phyloP scores from a whole-genome alignment of 306 rosid genomes.

The Glycyrrhiza uralensis region DNA sequence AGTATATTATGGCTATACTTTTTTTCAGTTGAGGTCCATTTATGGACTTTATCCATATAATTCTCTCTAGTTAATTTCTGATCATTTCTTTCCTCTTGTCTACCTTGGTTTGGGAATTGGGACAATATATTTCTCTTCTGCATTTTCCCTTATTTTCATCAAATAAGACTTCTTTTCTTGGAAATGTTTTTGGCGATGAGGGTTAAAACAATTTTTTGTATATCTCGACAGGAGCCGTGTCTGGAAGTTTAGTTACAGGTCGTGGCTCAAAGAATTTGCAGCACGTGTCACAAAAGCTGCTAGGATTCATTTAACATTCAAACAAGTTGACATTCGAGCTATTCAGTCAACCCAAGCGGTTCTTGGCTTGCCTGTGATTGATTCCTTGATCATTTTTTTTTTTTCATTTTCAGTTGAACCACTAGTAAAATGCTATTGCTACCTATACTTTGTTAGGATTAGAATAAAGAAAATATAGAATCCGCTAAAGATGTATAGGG shows the following conservation, averaged over 20 bases:
- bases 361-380: slow-evolving; percentile 16
- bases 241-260: slow-evolving; percentile 9
- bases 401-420: slow-evolving; percentile 21
- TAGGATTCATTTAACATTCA: slow-evolving; percentile 8
- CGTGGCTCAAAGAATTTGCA: slow-evolving; percentile 10
- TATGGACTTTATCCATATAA: neutral
- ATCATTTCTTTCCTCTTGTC: neutral
- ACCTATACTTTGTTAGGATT: slow-evolving; percentile 23
- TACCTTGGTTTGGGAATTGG: neutral
- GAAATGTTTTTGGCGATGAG: neutral
- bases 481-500: slow-evolving; percentile 26
- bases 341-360: slow-evolving; percentile 28
- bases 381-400: slow-evolving; percentile 11
- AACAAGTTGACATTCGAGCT: slow-evolving; percentile 9
- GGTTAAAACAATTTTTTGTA: neutral
- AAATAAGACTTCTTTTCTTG: neutral
- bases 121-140: neutral
- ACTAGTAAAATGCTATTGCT: neutral
- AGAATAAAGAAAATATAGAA: slow-evolving; percentile 33
- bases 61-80: neutral
- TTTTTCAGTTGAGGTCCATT: neutral
- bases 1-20: neutral
- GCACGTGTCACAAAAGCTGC: slow-evolving; percentile 3
- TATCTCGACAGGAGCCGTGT: slow-evolving; percentile 26
- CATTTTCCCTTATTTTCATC: neutral